Evolutionary conservation across 2,329 filamentous ascomycete genomes (phyloP).

Genomic region (Chaetoscypha palmicola): DNA sequence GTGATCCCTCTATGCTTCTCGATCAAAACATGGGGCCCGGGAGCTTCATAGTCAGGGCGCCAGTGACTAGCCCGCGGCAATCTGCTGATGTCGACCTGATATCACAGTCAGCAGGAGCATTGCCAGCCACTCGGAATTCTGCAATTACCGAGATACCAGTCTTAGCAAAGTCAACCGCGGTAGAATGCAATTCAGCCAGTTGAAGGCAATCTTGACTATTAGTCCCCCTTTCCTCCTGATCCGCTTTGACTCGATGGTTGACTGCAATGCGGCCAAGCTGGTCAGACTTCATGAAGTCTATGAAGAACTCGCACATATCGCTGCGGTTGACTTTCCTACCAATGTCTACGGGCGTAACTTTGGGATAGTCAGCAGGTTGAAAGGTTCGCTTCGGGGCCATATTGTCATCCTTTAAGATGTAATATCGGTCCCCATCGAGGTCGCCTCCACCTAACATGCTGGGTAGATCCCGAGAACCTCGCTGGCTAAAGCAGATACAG

Average conservation of each 20-base stretch:
- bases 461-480: slow-evolving; percentile 65
- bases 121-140: not conserved
- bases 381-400: slow-evolving; percentile 40
- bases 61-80: slow-evolving; percentile 24
- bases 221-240: slow-evolving; percentile 47
- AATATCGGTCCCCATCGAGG: slow-evolving; percentile 76
- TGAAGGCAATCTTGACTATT: slow-evolving; percentile 31
- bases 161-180: slow-evolving; percentile 70
- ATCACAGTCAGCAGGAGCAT: not conserved
- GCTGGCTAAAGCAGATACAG: slow-evolving; percentile 70
- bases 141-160: slow-evolving; percentile 53
- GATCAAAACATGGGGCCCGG: slow-evolving; percentile 38
- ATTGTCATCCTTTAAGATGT: slow-evolving; percentile 64
- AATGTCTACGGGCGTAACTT: slow-evolving; percentile 50
- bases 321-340: slow-evolving; percentile 47
- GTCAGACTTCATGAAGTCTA: slow-evolving; percentile 67
- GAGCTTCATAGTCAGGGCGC: slow-evolving; percentile 48
- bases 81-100: slow-evolving; percentile 22
- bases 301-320: slow-evolving; percentile 75
- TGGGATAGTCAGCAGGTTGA: slow-evolving; percentile 63
- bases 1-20: slow-evolving; percentile 30
- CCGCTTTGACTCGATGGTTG: slow-evolving; percentile 57
- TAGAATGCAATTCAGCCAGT: slow-evolving; percentile 60
- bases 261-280: slow-evolving; percentile 59
- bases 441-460: slow-evolving; percentile 76